Evolutionary conservation across 768 basidiomycete species (phyloP).

Genomic region (Boletellus ananas): DNA sequence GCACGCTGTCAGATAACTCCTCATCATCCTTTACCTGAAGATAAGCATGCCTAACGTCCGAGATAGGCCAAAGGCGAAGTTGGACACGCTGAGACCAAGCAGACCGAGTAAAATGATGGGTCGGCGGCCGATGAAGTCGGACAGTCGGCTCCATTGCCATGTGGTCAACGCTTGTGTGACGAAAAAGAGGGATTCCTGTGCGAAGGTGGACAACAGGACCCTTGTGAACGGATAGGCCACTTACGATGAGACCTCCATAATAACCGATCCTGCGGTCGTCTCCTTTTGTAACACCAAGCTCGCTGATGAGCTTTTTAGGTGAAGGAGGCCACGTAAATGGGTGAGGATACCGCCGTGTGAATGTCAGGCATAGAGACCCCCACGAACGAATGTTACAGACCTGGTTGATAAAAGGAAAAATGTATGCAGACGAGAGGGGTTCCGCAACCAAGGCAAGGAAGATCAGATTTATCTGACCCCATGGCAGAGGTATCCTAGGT

Average conservation of each 20-base stretch:
- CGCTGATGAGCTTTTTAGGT: slow-evolving; percentile 48
- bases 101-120: slow-evolving; percentile 56
- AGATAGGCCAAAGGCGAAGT: slow-evolving; percentile 60
- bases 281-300: slow-evolving; percentile 59
- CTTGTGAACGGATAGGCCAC: slow-evolving; percentile 19
- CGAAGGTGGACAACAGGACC: background rate
- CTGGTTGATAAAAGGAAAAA: slow-evolving; percentile 63
- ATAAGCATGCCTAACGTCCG: slow-evolving; percentile 51
- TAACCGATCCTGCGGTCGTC: slow-evolving; percentile 64
- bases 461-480: slow-evolving; percentile 45
- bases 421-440: slow-evolving; percentile 52
- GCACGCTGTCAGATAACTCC: background rate
- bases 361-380: background rate
- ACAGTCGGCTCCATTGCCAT: slow-evolving; percentile 61
- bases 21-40: slow-evolving; percentile 40
- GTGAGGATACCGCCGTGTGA: background rate
- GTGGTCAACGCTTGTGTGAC: slow-evolving; percentile 53
- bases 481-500: slow-evolving; percentile 45
- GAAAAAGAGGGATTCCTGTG: slow-evolving; percentile 61
- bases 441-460: slow-evolving; percentile 52
- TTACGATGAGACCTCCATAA: slow-evolving; percentile 57
- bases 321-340: too few species aligned
- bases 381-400: slow-evolving; percentile 22
- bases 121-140: slow-evolving; percentile 58
- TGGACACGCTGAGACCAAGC: slow-evolving; percentile 48